Base-by-base conservation (phyloP, 352 stramenopile genomes). In the Phytophthora syringae region DNA sequence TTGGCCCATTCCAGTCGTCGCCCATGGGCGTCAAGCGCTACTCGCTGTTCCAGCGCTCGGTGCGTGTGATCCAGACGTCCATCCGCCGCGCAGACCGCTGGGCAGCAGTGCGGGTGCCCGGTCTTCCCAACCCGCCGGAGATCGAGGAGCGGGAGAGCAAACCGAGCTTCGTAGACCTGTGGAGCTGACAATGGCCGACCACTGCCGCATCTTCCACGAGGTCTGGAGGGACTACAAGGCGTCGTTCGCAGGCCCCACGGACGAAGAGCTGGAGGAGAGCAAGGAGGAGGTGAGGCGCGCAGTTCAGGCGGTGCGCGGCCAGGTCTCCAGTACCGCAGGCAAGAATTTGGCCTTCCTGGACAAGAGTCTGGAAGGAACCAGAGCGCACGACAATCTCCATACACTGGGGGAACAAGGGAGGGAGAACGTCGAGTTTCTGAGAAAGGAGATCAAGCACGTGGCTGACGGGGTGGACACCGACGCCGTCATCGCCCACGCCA, bases 161-260 rank as follows among this genome's bases (percentile, higher is more conserved):
- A 30, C 81, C 85, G 49, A 67, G 21, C 51, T 91, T 91, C 59
- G 72, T 83, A 13, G 84, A 95, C 54, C 75, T 95, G 45, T 95
- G 85, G 84, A 93, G 64, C 79, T 91, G 65, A 86, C 88, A 30
- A 28, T 88, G 36, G 77, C 67, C 2, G 88, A 95, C 68, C 86
- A 95, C 61, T 28, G 51, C 9, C 84, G 79, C 37, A 80, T 88
- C 55, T 72, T 85, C 32, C 58, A 59, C 42, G 79, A 91, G 36
- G 83, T 88, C 7, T 95, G 85, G 84, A 68, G 71, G 7, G 82
- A 95, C 43, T 95, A 94, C 72, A 80, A 83, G 52, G 62, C 60
- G 27, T 87, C 80, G 27, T 93, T 93, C 54, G 55, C 64, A 7
- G 75, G 77, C 18, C 64, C 75, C 13, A 85, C 59, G 24, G 82